A percentile compares a stretch with the other conserved stretches of the same genome.
Conservation (phyloP, 2,329 filamentous ascomycete species). For the Colletotrichum spinosum region DNA sequence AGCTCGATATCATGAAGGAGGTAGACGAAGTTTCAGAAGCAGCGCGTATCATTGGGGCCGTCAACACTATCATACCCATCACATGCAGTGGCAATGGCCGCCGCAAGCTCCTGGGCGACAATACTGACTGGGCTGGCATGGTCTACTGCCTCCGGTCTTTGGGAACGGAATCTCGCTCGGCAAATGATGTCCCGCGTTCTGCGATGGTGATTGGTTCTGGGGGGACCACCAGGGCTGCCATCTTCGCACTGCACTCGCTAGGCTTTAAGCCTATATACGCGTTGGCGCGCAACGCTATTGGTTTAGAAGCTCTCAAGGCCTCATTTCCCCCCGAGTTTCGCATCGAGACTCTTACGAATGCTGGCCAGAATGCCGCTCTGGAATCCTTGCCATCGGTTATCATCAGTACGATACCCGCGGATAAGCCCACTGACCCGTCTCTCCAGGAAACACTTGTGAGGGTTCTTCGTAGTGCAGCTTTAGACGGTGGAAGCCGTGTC, state of each 20-base stretch:
- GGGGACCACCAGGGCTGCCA: conserved; percentile 90
- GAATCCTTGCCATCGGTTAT: conserved; percentile 73
- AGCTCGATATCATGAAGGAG: conserved; percentile 85
- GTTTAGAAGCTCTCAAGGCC: conserved; percentile 74
- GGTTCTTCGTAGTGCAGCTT: conserved; percentile 57
- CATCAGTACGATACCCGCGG: conserved; percentile 91
- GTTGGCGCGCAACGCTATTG: conserved; percentile 79
- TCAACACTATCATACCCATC: conserved; percentile 89
- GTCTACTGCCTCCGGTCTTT: conserved; percentile 79
- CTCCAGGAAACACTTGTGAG: conserved; percentile 74
- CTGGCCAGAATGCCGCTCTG: conserved; percentile 5
- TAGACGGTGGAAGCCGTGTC: conserved; percentile 62
- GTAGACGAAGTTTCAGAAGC: conserved; percentile 85
- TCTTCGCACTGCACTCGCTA: conserved; percentile 87
- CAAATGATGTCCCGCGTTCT: conserved; percentile 50
- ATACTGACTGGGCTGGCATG: conserved; percentile 98
- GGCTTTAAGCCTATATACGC: conserved; percentile 89
- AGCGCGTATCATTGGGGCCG: conserved; percentile 86
- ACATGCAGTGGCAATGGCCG: background rate
- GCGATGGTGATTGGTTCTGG: conserved; percentile 91
- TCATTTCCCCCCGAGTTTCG: conserved; percentile 82
- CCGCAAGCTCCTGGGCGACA: conserved; percentile 79
- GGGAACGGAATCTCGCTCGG: conserved; percentile 63
- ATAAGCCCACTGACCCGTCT: conserved; percentile 80
- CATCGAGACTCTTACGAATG: conserved; percentile 67